Evolutionary conservation across 495 filamentous ascomycete species (phyloP).

Genomic region (Lasiosphaeria hispida): DNA sequence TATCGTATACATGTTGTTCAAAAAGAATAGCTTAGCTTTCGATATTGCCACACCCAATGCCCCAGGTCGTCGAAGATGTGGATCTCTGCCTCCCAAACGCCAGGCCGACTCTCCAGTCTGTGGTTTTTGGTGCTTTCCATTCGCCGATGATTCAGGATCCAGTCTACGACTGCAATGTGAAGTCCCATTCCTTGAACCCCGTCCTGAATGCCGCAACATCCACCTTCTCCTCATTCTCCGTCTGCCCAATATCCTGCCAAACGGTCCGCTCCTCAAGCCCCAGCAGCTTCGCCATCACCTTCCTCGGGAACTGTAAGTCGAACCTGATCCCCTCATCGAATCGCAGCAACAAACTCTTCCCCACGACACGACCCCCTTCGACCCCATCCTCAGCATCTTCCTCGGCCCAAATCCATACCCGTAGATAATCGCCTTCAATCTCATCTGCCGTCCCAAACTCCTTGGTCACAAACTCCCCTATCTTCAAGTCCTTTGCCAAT

Average conservation of each 20-base stretch:
- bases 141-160: neutral
- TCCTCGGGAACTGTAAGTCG: conserved; percentile 63
- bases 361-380: conserved; percentile 33
- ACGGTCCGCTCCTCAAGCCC: conserved; percentile 67
- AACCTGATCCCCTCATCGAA: conserved; percentile 51
- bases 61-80: too few species aligned
- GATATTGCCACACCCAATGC: too few species aligned
- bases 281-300: conserved; percentile 84
- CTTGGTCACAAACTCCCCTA: conserved; percentile 53
- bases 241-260: conserved; percentile 82
- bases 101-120: too few species aligned
- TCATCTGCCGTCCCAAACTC: conserved; percentile 39
- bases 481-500: conserved; percentile 72
- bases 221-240: conserved; percentile 68
- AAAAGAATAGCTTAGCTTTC: too few species aligned
- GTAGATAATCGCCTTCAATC: conserved; percentile 72
- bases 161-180: conserved; percentile 40
- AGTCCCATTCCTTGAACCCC: conserved; percentile 86
- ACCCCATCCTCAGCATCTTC: conserved; percentile 29
- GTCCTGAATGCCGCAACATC: conserved; percentile 80
- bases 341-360: conserved; percentile 48
- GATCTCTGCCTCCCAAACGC: too few species aligned
- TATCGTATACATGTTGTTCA: too few species aligned
- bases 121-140: neutral
- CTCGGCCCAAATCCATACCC: conserved; percentile 73